Base-by-base conservation (phyloP, 139 green algal genomes). In the Tetradesmus lagerheimii region DNA sequence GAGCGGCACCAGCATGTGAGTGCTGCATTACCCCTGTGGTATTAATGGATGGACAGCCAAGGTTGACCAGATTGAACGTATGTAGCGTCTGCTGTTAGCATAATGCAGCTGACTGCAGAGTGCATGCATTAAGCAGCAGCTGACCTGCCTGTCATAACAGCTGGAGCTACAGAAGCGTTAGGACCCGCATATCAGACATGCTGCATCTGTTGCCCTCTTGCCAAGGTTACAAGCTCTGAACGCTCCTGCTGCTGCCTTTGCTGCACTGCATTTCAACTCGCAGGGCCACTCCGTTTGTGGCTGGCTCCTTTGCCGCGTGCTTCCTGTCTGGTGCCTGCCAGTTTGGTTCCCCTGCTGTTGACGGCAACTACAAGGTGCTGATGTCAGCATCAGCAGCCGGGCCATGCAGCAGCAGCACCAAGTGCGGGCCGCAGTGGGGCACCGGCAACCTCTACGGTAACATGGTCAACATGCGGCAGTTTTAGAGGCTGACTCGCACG, bases 1-100 rank as follows among this genome's bases (percentile, higher is more conserved):
- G 11, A 50, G 29, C 34, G 83, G 83, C 37, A 88, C 83, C n/a
- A 80, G 57, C 29, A 88, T 88, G 83, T 85, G 8, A 67, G 79
- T 62, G 8, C 8, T 2, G 1, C 47, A 62, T 20, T 1, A 20
- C 1, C 8, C 47, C 47, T 14, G 20, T 20, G 12, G 1, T 1
- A 5, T 5, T 15, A 2, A 62, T 62, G 47, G 1, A 62, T 62
- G 47, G 20, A 11, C 43, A 50, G 4, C 8, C 43, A 50, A 50
- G 43, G 43, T 50, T 8, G n/a, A 50, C 43, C 43, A 50, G 8
- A 8, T 50, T 4, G 43, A 50, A 62, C 47, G 18, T 18, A 14
- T 62, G 47, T 62, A 23, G 47, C 20, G 57, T 71, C 31, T 31
- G 23, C 20, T 71, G 57, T 23, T 14, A 62, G 8, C 47, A 62